Evolutionary conservation across 2,329 filamentous ascomycete species (phyloP), one percentile per base, ranked within the genome.

Genomic region (Alternaria incomplexa): DNA sequence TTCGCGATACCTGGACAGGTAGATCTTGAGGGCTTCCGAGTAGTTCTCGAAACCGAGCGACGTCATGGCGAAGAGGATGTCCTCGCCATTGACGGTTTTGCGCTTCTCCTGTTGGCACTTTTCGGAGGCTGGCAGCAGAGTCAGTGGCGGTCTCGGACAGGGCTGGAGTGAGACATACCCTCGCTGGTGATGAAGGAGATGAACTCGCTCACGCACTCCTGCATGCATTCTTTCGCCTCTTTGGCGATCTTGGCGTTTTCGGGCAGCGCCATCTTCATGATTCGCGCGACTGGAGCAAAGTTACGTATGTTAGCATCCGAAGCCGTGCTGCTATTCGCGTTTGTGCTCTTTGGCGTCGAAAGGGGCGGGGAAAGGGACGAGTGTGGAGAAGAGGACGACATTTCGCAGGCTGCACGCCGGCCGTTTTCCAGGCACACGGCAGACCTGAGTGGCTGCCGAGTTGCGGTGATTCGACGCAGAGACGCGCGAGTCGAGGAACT

Each of bases 161-260:
- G 20, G 4, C 5, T 9, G 20, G 25, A 9, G 36, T 56, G 54
- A 70, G 67, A 84, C 91, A 78, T 81, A 97, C 96, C 96, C 87
- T 99, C 96, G 81, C 95, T 98, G 36, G 96, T 99, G 79, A 99
- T 98, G 86, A 99, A 99, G 7, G 93, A 97, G 85, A 99, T 99
- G 82, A 99, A 99, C 83, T 99, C 96, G 89, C 94, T 97, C 62
- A 99, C 96, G 79, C 96, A 99, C 82, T 99, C 96, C 82, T 99
- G 96, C 96, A 99, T 98, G 83, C 96, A 99, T 81, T 99, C 96
- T 82, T 99, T 99, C 59, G 96, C 96, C 80, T 99, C 96, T 80
- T 99, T 99, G 63, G 94, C 94, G 65, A 99, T 99, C 83, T 99
- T 99, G 72, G 96, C 96, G 78, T 99, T 99, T 70, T 99, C 96